Evolutionary conservation across 345 rosid species (phyloP).

Genomic region (Euphorbia tirucalli): DNA sequence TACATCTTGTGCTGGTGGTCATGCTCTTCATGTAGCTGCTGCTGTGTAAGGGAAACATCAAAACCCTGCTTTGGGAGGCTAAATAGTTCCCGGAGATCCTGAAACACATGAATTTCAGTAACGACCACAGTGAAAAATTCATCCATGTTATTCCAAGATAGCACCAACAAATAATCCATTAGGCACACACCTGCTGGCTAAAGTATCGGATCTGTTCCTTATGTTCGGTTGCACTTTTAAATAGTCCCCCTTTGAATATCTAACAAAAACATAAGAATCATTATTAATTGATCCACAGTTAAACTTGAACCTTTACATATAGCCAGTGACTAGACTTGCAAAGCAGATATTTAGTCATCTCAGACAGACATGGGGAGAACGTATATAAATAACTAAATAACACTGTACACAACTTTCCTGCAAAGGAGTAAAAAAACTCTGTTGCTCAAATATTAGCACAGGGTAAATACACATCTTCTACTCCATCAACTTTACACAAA

Average conservation of each 20-base stretch:
- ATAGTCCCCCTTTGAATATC: conserved; percentile 94
- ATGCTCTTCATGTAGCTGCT: conserved; percentile 88
- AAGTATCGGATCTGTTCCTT: conserved; percentile 96
- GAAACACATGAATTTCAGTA: conserved; percentile 20
- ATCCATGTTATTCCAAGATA: conserved; percentile 8
- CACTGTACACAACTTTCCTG: background rate
- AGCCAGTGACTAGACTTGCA: background rate
- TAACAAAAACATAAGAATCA: conserved; percentile 18
- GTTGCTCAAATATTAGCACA: background rate
- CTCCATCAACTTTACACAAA: background rate
- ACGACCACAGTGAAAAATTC: background rate
- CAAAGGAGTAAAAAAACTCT: background rate
- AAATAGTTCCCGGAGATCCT: conserved; percentile 91
- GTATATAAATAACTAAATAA: background rate
- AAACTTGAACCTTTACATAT: background rate
- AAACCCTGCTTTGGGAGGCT: conserved; percentile 89
- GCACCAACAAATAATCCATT: conserved; percentile 8
- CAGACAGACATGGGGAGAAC: background rate
- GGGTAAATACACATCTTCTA: background rate
- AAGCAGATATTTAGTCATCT: background rate
- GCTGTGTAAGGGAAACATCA: conserved; percentile 81
- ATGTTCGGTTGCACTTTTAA: conserved; percentile 93
- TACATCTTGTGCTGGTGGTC: conserved; percentile 74
- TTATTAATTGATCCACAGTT: conserved; percentile 1
- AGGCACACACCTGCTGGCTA: conserved; percentile 69